A percentile compares a stretch with the other conserved stretches of the same genome.
Evolutionary conservation across 441 rosid genomes (phyloP).

Genomic region (Corymbia calophylla): DNA sequence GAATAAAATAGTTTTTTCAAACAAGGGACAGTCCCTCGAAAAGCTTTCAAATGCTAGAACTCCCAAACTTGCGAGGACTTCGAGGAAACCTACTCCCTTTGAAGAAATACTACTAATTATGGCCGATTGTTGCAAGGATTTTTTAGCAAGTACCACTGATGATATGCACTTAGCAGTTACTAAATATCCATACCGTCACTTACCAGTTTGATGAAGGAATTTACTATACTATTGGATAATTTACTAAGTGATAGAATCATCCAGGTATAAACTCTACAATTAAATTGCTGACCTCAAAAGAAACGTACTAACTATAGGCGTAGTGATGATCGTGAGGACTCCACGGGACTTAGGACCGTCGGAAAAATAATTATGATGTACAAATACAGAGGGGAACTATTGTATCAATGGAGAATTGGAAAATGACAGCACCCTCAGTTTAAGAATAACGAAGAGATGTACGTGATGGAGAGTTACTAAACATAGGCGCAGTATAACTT

Average conservation of each 20-base stretch:
- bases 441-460: not conserved
- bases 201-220: not conserved
- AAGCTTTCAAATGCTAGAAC: not conserved
- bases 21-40: not conserved
- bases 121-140: not conserved
- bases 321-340: not conserved
- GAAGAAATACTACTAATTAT: not conserved
- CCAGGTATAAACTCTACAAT: not conserved
- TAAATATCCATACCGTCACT: not conserved
- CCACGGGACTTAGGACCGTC: accelerated
- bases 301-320: not conserved
- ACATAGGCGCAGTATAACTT: not conserved
- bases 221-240: not conserved
- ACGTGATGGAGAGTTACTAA: not conserved
- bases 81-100: not conserved
- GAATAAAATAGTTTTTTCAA: not conserved
- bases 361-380: not conserved
- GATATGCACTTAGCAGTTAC: not conserved
- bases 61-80: not conserved
- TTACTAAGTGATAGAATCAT: not conserved
- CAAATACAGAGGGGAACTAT: not conserved
- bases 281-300: not conserved
- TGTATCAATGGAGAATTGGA: not conserved
- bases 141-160: not conserved
- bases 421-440: not conserved